phyloP scores from a whole-genome alignment of 257 asterid genomes.

The Plantago major region DNA sequence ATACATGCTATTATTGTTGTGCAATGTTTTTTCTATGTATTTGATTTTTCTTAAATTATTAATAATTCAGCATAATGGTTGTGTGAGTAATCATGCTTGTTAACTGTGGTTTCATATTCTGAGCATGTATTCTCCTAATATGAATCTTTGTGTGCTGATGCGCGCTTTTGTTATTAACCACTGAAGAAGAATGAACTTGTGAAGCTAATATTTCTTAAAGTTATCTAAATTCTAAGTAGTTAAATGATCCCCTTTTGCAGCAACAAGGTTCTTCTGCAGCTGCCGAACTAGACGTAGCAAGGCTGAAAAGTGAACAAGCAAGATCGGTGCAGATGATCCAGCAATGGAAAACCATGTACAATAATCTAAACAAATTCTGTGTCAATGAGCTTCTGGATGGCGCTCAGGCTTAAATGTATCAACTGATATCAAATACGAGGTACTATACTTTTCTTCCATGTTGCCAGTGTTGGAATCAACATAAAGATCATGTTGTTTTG shows the following conservation, averaged over 20 bases:
- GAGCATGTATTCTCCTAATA: no score
- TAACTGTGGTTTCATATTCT: no score
- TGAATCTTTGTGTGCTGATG: no score
- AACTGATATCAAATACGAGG: constrained; percentile 16
- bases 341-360: constrained; percentile 58
- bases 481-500: no score
- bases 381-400: constrained; percentile 61
- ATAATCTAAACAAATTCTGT: constrained; percentile 59
- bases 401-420: constrained; percentile 27
- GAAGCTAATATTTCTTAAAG: not conserved
- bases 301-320: constrained; percentile 47
- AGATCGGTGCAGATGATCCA: constrained; percentile 58
- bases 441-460: not conserved
- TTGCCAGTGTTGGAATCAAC: not conserved
- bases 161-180: no score
- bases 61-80: no score
- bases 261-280: constrained; percentile 78
- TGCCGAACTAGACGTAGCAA: constrained; percentile 65
- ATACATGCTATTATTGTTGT: no score
- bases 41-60: no score
- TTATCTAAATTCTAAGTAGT: not conserved
- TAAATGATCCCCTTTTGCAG: constrained; percentile 25
- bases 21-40: no score
- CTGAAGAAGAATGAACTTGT: no score
- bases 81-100: no score